Conservation (phyloP, 2,329 filamentous ascomycete species). For the Ceratocystis alfenasii region DNA sequence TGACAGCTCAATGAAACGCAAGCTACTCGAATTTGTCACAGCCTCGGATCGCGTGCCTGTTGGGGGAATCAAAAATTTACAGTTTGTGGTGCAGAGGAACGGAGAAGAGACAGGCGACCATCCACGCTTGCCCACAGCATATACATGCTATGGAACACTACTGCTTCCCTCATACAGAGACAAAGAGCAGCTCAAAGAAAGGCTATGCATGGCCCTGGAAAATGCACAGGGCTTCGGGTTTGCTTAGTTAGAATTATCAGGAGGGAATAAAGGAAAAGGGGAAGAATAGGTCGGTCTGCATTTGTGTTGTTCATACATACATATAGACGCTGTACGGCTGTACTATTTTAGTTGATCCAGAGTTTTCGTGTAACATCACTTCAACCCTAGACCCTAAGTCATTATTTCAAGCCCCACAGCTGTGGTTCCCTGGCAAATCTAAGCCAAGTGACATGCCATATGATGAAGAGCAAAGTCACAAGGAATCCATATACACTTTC, state of each 20-base stretch:
- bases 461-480: neutral
- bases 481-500: neutral
- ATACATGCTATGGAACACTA: conserved; percentile 86
- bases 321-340: neutral
- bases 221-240: conserved; percentile 85
- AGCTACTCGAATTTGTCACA: conserved; percentile 85
- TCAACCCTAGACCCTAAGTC: conserved; percentile 1
- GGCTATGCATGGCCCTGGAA: conserved; percentile 73
- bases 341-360: neutral
- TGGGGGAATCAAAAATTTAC: conserved; percentile 67
- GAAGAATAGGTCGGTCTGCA: neutral
- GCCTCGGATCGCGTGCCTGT: conserved; percentile 84
- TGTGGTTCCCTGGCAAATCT: neutral
- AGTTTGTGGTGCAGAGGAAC: conserved; percentile 73
- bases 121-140: conserved; percentile 65
- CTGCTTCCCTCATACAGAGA: conserved; percentile 71
- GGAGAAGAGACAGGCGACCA: conserved; percentile 45
- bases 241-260: conserved; percentile 36
- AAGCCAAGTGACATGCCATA: neutral
- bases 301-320: neutral
- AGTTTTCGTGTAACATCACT: neutral
- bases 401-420: neutral
- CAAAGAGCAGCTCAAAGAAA: conserved; percentile 56
- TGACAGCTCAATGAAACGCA: conserved; percentile 56
- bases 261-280: neutral